A percentile compares a stretch with the other conserved stretches of the same genome.
phyloP scores from a whole-genome alignment of 2,329 filamentous ascomycete genomes.

The Botrytis paeoniae region DNA sequence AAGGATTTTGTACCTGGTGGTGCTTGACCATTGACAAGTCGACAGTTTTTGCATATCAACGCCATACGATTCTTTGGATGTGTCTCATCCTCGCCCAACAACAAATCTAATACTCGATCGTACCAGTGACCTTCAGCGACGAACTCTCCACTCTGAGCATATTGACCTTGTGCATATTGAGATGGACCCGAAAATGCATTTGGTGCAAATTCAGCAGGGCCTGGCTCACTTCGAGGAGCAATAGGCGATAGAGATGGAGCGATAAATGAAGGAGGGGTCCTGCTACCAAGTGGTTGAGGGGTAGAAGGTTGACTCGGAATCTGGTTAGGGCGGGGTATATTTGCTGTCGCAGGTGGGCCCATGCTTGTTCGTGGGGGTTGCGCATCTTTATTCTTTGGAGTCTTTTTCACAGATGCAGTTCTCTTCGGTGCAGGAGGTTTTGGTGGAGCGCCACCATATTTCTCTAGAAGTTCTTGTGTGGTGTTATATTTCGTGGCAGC shows the following conservation, averaged over 20 bases:
- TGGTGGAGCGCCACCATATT: slow-evolving; percentile 67
- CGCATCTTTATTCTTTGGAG: slow-evolving; percentile 26
- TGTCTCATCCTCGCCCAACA: slow-evolving; percentile 93
- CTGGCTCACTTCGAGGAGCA: slow-evolving; percentile 26
- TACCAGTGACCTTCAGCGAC: slow-evolving; percentile 69
- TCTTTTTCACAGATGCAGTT: slow-evolving; percentile 30
- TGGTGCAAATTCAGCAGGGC: slow-evolving; percentile 65
- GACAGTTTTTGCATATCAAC: slow-evolving; percentile 77
- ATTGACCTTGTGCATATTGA: slow-evolving; percentile 34
- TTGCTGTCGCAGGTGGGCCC: slow-evolving; percentile 60
- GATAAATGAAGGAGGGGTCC: slow-evolving; percentile 5
- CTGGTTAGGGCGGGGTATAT: slow-evolving; percentile 49
- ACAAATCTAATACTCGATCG: slow-evolving; percentile 85
- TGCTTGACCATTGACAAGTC: slow-evolving; percentile 92
- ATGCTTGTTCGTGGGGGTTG: slow-evolving; percentile 46
- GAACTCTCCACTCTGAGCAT: slow-evolving; percentile 29
- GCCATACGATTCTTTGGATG: slow-evolving; percentile 86
- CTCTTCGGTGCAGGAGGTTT: slow-evolving; percentile 31
- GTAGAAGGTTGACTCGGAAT: slow-evolving; percentile 31
- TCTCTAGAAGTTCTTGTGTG: slow-evolving; percentile 87
- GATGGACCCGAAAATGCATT: slow-evolving; percentile 57
- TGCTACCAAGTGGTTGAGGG: slow-evolving; percentile 24
- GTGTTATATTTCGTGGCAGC: slow-evolving; percentile 94
- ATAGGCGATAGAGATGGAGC: slow-evolving; percentile 26
- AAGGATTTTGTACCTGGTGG: slow-evolving; percentile 77